Evolutionary conservation across 352 stramenopile species (phyloP), one percentile per base, ranked within the genome.

Genomic region (Phytophthora cactorum): DNA sequence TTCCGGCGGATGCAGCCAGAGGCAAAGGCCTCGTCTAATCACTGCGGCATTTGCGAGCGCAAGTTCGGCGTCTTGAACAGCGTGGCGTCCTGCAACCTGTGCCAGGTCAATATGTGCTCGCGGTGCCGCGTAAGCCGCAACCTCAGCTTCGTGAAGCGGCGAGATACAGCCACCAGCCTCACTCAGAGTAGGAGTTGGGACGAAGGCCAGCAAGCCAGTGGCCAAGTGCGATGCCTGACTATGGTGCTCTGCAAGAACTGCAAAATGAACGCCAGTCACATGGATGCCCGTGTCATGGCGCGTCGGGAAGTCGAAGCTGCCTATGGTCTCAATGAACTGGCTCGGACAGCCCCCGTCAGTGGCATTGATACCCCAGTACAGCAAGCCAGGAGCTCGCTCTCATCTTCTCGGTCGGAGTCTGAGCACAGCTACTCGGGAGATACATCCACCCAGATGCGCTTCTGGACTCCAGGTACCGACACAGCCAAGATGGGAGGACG

Each of bases 171-270:
- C 25, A 9, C 32, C 3, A 68, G 57, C 31, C 22, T 39, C 39
- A 65, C 39, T 0, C 44, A 68, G 3, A 58, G 54, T 27, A 61
- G 25, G 17, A 76, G 62, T 56, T 68, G 58, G 52, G 63, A 50
- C 46, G 79, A 68, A 44, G 54, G 45, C 3, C 54, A 70, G 1
- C 27, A 68, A 44, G 10, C 44, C 6, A 49, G 17, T 31, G 41
- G 45, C 8, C 69, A 69, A 34, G 50, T 82, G 36, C 67, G 53
- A 0, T 66, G 71, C 27, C 56, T 70, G 6, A 45, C 60, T 3
- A 80, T 76, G 55, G 47, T 77, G 5, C 74, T 92, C 8, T 92
- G 84, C 58, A 89, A 88, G 59, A 78, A 70, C 14, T 92, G 82
- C 52, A 72, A 90, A 28, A 62, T 70, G 58, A 71, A 59, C 5